These are phyloP conservation scores for Scytalidium lignicola DNA, from an alignment of 2,329 filamentous ascomycete genomes.

Conservation along the genomic window DNA sequence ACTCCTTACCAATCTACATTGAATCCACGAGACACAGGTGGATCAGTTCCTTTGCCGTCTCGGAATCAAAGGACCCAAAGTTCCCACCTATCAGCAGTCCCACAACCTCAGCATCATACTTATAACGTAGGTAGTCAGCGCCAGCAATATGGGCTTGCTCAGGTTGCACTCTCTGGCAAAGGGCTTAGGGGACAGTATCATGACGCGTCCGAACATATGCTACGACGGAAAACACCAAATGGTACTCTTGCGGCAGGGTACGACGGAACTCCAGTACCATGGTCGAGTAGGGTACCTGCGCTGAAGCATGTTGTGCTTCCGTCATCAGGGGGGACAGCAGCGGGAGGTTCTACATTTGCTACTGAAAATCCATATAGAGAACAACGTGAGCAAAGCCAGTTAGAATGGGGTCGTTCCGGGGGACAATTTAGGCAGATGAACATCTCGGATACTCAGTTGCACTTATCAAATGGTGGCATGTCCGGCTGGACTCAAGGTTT, in stretches of 20 bases:
- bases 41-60: conserved; percentile 17
- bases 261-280: conserved; percentile 74
- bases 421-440: conserved; percentile 6
- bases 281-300: conserved; percentile 67
- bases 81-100: conserved; percentile 7
- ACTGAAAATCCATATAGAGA: not conserved
- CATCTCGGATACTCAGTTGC: conserved; percentile 12
- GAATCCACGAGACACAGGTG: conserved; percentile 15
- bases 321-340: conserved; percentile 29
- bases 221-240: conserved; percentile 87
- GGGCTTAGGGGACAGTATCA: conserved; percentile 19
- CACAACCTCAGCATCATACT: conserved; percentile 17
- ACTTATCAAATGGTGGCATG: not conserved
- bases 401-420: not conserved
- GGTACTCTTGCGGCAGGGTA: conserved; percentile 91
- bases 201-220: conserved; percentile 60
- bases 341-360: not conserved
- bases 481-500: conserved; percentile 18
- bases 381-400: not conserved
- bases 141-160: conserved; percentile 10
- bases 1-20: conserved; percentile 20
- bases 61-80: conserved; percentile 23
- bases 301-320: conserved; percentile 80
- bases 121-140: conserved; percentile 21
- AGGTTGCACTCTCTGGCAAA: conserved; percentile 7